Evolutionary conservation across 1,284 basidiomycete genomes (phyloP).

Genomic region (Cerrena zonata): DNA sequence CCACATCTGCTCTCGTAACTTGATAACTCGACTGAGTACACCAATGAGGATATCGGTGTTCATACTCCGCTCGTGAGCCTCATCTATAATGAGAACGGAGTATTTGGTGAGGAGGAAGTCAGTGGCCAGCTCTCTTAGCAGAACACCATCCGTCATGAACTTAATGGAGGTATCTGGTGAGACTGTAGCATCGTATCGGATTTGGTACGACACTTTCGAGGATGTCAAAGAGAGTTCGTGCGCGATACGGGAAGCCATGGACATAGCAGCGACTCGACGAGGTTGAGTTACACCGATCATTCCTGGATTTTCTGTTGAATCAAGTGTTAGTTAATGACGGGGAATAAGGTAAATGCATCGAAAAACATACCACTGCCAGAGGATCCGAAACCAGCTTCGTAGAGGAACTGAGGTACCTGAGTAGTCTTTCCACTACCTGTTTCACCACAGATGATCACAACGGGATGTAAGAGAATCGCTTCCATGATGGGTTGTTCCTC

Average conservation of each 20-base stretch:
- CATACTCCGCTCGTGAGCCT: conserved; percentile 96
- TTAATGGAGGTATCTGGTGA: conserved; percentile 89
- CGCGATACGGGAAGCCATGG: conserved; percentile 88
- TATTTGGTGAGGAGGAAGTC: conserved; percentile 91
- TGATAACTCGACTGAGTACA: conserved; percentile 87
- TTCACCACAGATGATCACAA: conserved; percentile 72
- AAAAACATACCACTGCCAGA: conserved; percentile 66
- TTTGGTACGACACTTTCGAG: conserved; percentile 88
- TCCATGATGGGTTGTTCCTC: conserved; percentile 96
- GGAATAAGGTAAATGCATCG: conserved; percentile 7
- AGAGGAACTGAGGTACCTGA: conserved; percentile 89
- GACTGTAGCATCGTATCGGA: conserved; percentile 93
- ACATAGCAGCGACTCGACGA: conserved; percentile 93
- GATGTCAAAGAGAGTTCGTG: conserved; percentile 81
- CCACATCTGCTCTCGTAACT: conserved; percentile 85
- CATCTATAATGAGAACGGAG: conserved; percentile 92
- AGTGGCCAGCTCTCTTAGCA: conserved; percentile 85
- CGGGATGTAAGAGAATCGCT: conserved; percentile 79
- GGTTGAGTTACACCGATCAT: conserved; percentile 99
- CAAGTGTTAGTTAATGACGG: not conserved
- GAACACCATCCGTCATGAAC: conserved; percentile 99
- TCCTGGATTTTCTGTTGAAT: conserved; percentile 78
- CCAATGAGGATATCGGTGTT: conserved; percentile 98
- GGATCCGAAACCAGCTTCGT: conserved; percentile 92
- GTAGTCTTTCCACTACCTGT: conserved; percentile 99